phyloP scores from a whole-genome alignment of 106 monocot genomes.

The Dioscorea zingiberensis region DNA sequence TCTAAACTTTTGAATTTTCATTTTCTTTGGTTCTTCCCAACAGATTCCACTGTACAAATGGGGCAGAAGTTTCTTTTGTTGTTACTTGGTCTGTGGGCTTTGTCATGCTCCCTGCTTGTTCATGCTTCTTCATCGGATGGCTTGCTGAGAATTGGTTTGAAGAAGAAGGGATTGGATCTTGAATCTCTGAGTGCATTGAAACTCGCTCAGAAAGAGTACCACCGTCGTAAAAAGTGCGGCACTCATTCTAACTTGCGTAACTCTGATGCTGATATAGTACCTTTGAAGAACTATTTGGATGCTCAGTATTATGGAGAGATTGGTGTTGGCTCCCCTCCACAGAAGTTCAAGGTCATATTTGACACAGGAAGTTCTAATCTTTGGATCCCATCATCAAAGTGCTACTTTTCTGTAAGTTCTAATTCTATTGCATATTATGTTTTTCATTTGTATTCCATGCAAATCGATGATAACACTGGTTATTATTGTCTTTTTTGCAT shows the following conservation, averaged over 20 bases:
- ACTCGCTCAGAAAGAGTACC: constrained; percentile 19
- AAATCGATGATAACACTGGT: no score
- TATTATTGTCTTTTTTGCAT: no score
- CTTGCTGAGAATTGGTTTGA: constrained; percentile 40
- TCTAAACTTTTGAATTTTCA: not conserved
- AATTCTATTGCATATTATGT: not conserved
- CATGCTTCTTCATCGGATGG: constrained; percentile 52
- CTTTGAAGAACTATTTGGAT: constrained; percentile 67
- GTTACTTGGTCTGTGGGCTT: constrained; percentile 27
- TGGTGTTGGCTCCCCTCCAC: constrained; percentile 61
- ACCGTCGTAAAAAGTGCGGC: constrained; percentile 2
- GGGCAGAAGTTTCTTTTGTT: constrained; percentile 15
- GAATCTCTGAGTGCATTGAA: constrained; percentile 23
- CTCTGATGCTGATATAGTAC: constrained; percentile 37
- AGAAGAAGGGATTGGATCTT: constrained; percentile 41
- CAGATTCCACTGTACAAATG: constrained; percentile 30
- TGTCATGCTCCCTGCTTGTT: constrained; percentile 21
- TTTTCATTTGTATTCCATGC: not conserved
- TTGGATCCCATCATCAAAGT: constrained; percentile 80
- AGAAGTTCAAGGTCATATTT: constrained; percentile 72
- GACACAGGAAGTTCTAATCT: constrained; percentile 77
- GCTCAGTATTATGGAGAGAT: constrained; percentile 74
- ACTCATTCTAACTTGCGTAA: constrained; percentile 10
- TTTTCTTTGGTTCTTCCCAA: not conserved
- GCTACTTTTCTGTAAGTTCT: constrained; percentile 64